phyloP scores from a whole-genome alignment of 805 yeast species.

The Candida cerambycidarum region DNA sequence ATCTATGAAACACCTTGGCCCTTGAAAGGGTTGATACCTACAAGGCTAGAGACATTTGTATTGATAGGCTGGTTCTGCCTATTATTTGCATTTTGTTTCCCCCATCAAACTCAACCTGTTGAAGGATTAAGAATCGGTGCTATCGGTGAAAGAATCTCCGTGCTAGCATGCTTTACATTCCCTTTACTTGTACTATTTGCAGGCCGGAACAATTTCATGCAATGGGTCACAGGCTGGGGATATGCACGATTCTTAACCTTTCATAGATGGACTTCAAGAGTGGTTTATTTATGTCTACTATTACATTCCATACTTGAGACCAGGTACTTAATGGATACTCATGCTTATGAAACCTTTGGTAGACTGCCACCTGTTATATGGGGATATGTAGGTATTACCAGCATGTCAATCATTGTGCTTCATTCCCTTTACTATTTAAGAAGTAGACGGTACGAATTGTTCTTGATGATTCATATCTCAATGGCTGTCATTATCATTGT shows the following conservation, averaged over 20 bases:
- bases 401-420: slow-evolving; percentile 27
- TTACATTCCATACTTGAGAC: slow-evolving; percentile 63
- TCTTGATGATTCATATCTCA: slow-evolving; percentile 33
- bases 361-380: slow-evolving; percentile 27
- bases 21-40: slow-evolving; percentile 40
- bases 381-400: slow-evolving; percentile 40
- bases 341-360: slow-evolving; percentile 33
- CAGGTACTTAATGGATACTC: slow-evolving; percentile 9
- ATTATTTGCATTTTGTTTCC: slow-evolving; percentile 27
- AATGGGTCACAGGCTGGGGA: slow-evolving; percentile 60
- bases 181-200: slow-evolving; percentile 68
- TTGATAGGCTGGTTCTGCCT: slow-evolving; percentile 39
- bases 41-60: slow-evolving; percentile 50
- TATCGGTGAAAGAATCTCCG: slow-evolving; percentile 47
- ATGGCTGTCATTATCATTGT: slow-evolving; percentile 40
- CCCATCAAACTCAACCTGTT: slow-evolving; percentile 23
- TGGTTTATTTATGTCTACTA: slow-evolving; percentile 45
- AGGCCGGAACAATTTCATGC: slow-evolving; percentile 71
- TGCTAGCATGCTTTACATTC: slow-evolving; percentile 50
- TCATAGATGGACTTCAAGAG: slow-evolving; percentile 67
- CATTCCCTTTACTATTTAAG: slow-evolving; percentile 34
- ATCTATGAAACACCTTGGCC: slow-evolving; percentile 15
- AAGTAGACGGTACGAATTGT: slow-evolving; percentile 36
- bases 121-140: slow-evolving; percentile 23
- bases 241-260: slow-evolving; percentile 58